Percentiles rank a stretch among this genome's conserved stretches.
Conservation (phyloP, 805 yeast genomes). For the Metschnikowia shivogae region DNA sequence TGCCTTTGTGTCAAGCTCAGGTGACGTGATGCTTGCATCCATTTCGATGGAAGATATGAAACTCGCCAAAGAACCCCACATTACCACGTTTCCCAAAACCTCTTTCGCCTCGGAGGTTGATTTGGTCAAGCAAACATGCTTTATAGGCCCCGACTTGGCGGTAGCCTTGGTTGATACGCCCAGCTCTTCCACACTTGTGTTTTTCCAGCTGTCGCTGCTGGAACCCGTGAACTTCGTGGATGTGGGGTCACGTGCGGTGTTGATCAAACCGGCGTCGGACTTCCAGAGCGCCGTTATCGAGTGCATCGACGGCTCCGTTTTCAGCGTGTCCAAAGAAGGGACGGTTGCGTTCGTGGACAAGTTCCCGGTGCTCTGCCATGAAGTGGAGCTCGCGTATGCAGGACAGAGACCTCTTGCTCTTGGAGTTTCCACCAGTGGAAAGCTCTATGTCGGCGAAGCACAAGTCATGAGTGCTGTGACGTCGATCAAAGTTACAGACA, state of each 20-base stretch:
- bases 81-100: conserved; percentile 25
- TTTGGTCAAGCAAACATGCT: conserved; percentile 59
- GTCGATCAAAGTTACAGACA: conserved; percentile 68
- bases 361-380: conserved; percentile 70
- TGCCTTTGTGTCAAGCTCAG: conserved; percentile 53
- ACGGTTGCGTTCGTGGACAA: conserved; percentile 36
- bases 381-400: conserved; percentile 40
- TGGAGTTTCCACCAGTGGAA: conserved; percentile 76
- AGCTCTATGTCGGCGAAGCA: conserved; percentile 58
- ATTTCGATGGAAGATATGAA: conserved; percentile 49
- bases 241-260: conserved; percentile 42
- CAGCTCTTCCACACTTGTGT: conserved; percentile 45
- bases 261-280: conserved; percentile 52
- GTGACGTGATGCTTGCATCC: conserved; percentile 25
- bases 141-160: conserved; percentile 46
- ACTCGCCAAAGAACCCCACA: conserved; percentile 45
- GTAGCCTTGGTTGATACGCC: conserved; percentile 60
- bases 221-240: conserved; percentile 6
- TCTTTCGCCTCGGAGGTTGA: conserved; percentile 40
- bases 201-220: conserved; percentile 45
- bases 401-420: conserved; percentile 41
- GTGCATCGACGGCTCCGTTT: conserved; percentile 59
- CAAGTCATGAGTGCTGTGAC: conserved; percentile 74
- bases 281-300: conserved; percentile 53
- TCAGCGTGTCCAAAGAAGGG: conserved; percentile 31